Percentiles rank a stretch among this genome's conserved stretches.
These are phyloP conservation scores for Aspergillus ochraceus DNA, from an alignment of 2,329 filamentous ascomycete genomes.

Conservation along the genomic window DNA sequence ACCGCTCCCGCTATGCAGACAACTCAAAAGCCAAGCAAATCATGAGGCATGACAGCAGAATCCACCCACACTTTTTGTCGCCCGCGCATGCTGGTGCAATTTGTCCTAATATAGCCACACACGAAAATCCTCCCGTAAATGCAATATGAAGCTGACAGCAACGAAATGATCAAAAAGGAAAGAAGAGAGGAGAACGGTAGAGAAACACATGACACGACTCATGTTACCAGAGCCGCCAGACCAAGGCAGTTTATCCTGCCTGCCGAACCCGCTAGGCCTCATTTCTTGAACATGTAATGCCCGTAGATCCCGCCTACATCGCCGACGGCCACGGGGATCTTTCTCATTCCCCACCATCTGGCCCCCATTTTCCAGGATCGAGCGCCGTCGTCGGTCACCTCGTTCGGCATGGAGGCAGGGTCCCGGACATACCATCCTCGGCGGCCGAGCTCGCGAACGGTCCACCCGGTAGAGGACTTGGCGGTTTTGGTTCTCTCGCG, in stretches of 20 bases:
- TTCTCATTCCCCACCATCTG: slow-evolving; percentile 80
- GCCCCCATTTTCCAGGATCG: slow-evolving; percentile 82
- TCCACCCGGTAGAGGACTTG: slow-evolving; percentile 64
- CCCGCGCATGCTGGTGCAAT: slow-evolving; percentile 11
- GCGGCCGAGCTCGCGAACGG: slow-evolving; percentile 65
- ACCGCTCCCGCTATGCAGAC: slow-evolving; percentile 24
- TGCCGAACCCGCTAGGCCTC: slow-evolving; percentile 16
- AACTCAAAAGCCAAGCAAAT: slow-evolving; percentile 16
- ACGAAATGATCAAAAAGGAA: slow-evolving; percentile 9
- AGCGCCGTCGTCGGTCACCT: slow-evolving; percentile 54
- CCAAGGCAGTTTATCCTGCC: slow-evolving; percentile 11
- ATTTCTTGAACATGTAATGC: slow-evolving; percentile 60
- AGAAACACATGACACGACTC: slow-evolving; percentile 5
- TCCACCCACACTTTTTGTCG: slow-evolving; percentile 14
- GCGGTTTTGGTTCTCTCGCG: slow-evolving; percentile 62
- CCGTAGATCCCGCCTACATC: slow-evolving; percentile 61
- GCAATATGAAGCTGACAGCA: slow-evolving; percentile 6
- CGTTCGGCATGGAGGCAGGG: slow-evolving; percentile 35
- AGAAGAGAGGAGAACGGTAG: slow-evolving; percentile 10
- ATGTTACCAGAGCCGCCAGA: not conserved
- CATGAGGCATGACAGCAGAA: slow-evolving; percentile 11
- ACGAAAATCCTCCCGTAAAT: slow-evolving; percentile 12
- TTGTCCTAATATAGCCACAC: slow-evolving; percentile 10
- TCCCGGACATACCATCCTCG: slow-evolving; percentile 66
- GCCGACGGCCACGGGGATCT: slow-evolving; percentile 55